A percentile compares a stretch with the other conserved stretches of the same genome.
Conservation (phyloP, 192 early-diverging fungal species). For the Linnemannia elongata region DNA sequence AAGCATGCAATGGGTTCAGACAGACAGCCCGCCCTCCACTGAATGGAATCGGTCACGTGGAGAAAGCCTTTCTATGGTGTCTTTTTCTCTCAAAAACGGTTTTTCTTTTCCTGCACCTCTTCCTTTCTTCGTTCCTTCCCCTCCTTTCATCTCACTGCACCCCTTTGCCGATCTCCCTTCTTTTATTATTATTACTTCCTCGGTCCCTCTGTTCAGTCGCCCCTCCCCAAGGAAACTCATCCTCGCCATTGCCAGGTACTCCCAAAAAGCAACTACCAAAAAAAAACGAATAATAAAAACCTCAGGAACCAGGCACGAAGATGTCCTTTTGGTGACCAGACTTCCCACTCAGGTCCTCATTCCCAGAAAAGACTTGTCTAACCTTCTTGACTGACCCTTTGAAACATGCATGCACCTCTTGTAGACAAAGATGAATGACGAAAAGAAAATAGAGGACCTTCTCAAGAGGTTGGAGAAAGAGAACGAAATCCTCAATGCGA, state of each 20-base stretch:
- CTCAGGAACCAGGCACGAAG: not conserved
- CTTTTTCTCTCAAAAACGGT: not conserved
- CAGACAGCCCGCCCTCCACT: not conserved
- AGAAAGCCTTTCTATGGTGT: not conserved
- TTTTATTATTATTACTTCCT: not conserved
- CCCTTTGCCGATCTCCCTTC: not conserved
- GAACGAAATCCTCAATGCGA: constrained; percentile 45
- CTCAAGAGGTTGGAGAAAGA: constrained; percentile 45
- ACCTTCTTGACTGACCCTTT: not conserved
- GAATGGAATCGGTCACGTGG: not conserved
- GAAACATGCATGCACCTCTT: not conserved
- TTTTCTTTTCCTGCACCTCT: not conserved
- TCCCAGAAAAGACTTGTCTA: not conserved
- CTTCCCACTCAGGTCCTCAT: not conserved
- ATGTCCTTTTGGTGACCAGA: not conserved
- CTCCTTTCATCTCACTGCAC: not conserved
- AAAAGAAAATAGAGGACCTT: constrained; percentile 49
- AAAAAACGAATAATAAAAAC: not conserved
- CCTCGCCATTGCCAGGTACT: not conserved
- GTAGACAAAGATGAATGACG: constrained; percentile 40
- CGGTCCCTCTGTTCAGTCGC: not conserved
- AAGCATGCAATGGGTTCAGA: not conserved
- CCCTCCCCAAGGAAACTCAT: not conserved
- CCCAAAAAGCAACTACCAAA: not conserved
- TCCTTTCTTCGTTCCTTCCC: not conserved